Conservation (phyloP, 352 stramenopile genomes). For the Phytophthora pinifolia region DNA sequence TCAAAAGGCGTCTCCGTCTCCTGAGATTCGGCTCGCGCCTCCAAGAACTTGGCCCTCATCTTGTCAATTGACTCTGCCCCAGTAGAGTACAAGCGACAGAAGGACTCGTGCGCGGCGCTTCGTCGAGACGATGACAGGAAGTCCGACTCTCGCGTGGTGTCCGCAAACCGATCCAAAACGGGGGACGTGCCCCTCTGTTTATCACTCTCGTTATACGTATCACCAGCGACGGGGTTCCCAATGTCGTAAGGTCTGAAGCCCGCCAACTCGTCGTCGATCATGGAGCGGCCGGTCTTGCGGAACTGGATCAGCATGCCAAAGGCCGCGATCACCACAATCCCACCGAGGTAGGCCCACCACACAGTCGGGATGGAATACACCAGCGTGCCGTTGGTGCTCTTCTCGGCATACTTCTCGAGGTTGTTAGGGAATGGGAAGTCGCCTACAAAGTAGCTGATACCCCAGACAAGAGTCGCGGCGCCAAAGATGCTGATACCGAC, state of each 20-base stretch:
- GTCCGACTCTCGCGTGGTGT: conserved; percentile 19
- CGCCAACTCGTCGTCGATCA: conserved; percentile 23
- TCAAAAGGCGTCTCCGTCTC: conserved; percentile 18
- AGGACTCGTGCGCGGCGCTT: conserved; percentile 21
- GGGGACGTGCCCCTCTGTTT: conserved; percentile 14
- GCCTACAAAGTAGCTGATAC: conserved; percentile 43
- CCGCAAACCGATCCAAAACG: conserved; percentile 14
- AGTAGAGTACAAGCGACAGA: conserved; percentile 31
- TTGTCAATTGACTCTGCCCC: conserved; percentile 27
- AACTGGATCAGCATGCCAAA: conserved; percentile 42
- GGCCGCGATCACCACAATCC: conserved; percentile 32
- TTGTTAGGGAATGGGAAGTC: conserved; percentile 38
- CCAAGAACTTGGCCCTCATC: conserved; percentile 21
- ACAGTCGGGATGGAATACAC: conserved; percentile 34
- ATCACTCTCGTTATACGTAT: conserved; percentile 25
- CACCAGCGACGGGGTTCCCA: conserved; percentile 21
- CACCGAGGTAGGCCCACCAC: conserved; percentile 44
- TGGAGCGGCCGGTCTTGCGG: conserved; percentile 21
- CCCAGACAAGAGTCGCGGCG: conserved; percentile 31
- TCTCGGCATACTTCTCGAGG: conserved; percentile 30
- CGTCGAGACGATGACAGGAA: conserved; percentile 18
- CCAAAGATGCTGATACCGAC: conserved; percentile 36
- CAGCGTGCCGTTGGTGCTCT: conserved; percentile 23
- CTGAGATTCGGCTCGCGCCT: conserved; percentile 17
- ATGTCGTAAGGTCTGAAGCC: conserved; percentile 19